Conservation (phyloP, 1,139 yeast species). For the Pichia inconspicua region DNA sequence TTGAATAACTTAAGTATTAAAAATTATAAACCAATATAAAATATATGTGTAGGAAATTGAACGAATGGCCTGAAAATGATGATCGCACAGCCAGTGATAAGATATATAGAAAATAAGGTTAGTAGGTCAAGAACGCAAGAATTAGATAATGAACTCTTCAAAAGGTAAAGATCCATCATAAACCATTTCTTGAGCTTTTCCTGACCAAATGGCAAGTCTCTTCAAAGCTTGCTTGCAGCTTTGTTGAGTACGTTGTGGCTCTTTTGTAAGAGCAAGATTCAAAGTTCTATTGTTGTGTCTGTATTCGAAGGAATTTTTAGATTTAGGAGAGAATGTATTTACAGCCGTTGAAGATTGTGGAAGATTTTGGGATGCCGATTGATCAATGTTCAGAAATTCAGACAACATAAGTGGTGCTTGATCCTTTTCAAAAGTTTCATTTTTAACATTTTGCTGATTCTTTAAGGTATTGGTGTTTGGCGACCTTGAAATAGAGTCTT, state of each 20-base stretch:
- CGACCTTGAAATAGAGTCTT: neutral
- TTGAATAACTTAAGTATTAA: neutral
- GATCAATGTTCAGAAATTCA: slow-evolving; percentile 7
- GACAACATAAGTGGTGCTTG: neutral
- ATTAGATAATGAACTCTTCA: slow-evolving; percentile 6
- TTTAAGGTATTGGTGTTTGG: neutral
- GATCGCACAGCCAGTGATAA: neutral
- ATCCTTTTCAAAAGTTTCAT: neutral
- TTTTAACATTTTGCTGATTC: neutral
- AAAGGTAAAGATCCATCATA: slow-evolving; percentile 2
- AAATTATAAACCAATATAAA: neutral
- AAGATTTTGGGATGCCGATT: neutral
- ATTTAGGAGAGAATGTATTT: neutral
- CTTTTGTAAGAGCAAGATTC: slow-evolving; percentile 23
- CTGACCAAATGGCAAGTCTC: slow-evolving; percentile 25
- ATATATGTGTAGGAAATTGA: neutral
- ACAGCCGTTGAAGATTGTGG: neutral
- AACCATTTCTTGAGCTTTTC: slow-evolving; percentile 24
- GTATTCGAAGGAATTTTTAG: slow-evolving; percentile 18
- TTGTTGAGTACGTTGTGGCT: slow-evolving; percentile 1
- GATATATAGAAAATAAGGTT: neutral
- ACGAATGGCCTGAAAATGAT: neutral
- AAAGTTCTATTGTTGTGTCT: slow-evolving; percentile 23
- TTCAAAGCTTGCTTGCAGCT: slow-evolving; percentile 13
- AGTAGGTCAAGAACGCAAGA: neutral